phyloP scores from a whole-genome alignment of 441 rosid genomes.

The Erysimum cheiri region DNA sequence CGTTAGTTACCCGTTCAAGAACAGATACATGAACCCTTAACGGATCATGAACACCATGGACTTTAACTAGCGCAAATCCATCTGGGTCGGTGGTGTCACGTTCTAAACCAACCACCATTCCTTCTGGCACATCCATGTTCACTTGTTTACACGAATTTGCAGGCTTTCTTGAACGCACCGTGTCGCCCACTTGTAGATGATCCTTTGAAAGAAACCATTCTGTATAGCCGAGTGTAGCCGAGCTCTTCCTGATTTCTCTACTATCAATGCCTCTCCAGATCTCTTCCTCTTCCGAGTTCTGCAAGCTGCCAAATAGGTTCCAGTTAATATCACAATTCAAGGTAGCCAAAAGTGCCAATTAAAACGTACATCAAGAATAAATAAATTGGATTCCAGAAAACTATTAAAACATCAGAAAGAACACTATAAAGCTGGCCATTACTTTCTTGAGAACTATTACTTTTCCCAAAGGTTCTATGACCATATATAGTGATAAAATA shows the following conservation, averaged over 20 bases:
- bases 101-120: conserved; percentile 74
- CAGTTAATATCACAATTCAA: conserved; percentile 30
- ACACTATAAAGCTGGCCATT: neutral
- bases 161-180: conserved; percentile 85
- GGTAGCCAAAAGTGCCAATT: conserved; percentile 5
- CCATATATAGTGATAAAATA: neutral
- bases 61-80: conserved; percentile 76
- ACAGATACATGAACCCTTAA: conserved; percentile 68
- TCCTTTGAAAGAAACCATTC: conserved; percentile 84
- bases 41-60: conserved; percentile 81
- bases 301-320: conserved; percentile 62
- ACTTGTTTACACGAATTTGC: conserved; percentile 59
- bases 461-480: neutral
- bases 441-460: neutral
- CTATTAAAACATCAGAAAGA: neutral
- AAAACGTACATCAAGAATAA: conserved; percentile 14
- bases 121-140: conserved; percentile 85
- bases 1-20: conserved; percentile 79
- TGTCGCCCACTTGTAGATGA: conserved; percentile 70
- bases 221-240: conserved; percentile 57
- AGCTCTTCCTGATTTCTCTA: conserved; percentile 48
- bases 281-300: conserved; percentile 54
- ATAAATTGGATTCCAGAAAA: neutral
- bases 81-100: conserved; percentile 50
- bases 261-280: conserved; percentile 56